Conservation (phyloP, 2,329 filamentous ascomycete genomes). For the Phaeosphaeriaceae sp. region DNA sequence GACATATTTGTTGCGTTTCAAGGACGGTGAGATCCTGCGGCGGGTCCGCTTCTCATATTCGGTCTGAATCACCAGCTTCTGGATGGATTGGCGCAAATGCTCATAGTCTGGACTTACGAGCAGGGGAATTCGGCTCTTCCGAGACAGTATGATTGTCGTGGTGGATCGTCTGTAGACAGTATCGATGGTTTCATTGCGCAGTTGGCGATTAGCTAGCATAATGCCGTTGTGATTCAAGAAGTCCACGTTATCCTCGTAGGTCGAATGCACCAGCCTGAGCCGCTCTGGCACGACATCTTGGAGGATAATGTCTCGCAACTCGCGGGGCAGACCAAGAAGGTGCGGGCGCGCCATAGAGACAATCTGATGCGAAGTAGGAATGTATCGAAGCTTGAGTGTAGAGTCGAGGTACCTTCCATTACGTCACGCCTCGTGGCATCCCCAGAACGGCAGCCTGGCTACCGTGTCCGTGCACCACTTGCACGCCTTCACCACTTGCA, state of each 20-base stretch:
- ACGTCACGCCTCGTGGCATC: neutral
- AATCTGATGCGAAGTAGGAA: neutral
- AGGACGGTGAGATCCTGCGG: neutral
- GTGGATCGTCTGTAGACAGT: neutral
- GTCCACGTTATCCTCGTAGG: neutral
- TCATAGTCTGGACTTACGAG: neutral
- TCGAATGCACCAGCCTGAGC: neutral
- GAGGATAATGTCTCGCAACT: conserved; percentile 2
- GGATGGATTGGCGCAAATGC: neutral
- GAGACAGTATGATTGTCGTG: neutral
- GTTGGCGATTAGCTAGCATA: neutral
- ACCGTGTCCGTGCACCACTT: conserved; percentile 1
- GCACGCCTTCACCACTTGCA: neutral
- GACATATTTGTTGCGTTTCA: neutral
- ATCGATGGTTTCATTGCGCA: conserved; percentile 1
- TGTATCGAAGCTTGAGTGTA: neutral
- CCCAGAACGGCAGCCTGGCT: neutral
- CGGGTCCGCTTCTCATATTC: neutral
- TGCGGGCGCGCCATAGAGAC: neutral
- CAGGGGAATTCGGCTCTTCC: neutral
- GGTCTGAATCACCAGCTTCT: neutral
- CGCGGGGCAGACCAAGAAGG: neutral
- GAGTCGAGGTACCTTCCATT: neutral
- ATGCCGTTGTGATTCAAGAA: conserved; percentile 1
- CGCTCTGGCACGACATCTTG: neutral